Base-by-base conservation (phyloP, 2,329 filamentous ascomycete genomes). In the Sclerotinia nivalis region DNA sequence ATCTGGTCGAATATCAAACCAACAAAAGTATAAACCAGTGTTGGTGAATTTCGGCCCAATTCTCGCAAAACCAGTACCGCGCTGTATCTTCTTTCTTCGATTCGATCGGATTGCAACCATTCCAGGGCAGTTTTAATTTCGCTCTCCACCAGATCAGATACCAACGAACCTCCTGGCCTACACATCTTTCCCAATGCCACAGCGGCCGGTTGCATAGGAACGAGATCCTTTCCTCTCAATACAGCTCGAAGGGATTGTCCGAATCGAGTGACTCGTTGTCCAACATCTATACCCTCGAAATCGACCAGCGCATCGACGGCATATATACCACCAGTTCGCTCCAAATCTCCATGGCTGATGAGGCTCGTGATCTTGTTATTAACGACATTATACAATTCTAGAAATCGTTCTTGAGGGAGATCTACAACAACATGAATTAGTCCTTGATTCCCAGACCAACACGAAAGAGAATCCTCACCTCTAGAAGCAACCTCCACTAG, bases 121-220 rank as follows among this genome's bases (percentile, higher is more conserved):
- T 99, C 96, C 68, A 99, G 85, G 2, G 96, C 94, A 25, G 93
- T 96, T 80, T 97, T 96, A 72, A 98, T 94, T 81, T 99, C 95
- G 68, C 93, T 95, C 78, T 99, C 96, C 70, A 99, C 96, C 68
- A 99, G 84, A 80, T 98, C 95, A 10, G 95, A 96, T 58, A 97
- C 97, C 73, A 98, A 85, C 45, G 96, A 94, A 71, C 96, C 96
- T 72, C 96, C 96, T 0, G 96, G 96, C 74, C 93, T 90, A 72
- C 95, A 97, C 71, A 99, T 86, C 78, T 94, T 92, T 59, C 96
- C 96, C 40, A 99, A 85, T 5, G 95, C 94, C 74, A 91, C 89
- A 55, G 96, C 94, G 6, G 96, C 96, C 18, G 92, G 89, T 69
- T 96, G 89, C 90, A 99, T 95, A 31, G 96, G 93, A 68, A 89